Conservation (phyloP, 257 asterid genomes). For the Primulina tabacum region DNA sequence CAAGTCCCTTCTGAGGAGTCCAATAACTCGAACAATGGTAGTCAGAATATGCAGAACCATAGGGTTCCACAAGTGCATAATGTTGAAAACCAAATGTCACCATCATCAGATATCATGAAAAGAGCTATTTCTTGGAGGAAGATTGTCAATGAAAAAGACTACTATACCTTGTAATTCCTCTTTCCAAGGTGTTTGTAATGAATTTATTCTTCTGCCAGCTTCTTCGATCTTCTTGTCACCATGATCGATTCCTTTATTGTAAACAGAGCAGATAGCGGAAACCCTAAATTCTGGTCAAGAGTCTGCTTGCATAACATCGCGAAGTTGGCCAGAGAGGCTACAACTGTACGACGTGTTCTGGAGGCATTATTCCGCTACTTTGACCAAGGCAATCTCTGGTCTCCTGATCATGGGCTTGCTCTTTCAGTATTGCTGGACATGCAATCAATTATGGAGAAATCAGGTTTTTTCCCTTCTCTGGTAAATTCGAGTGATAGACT, state of each 20-base stretch:
- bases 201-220: slow-evolving; percentile 16
- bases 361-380: slow-evolving; percentile 72
- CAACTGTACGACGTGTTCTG: slow-evolving; percentile 69
- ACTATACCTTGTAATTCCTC: slow-evolving; percentile 46
- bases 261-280: slow-evolving; percentile 62
- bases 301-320: slow-evolving; percentile 79
- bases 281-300: slow-evolving; percentile 65
- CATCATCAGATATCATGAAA: slow-evolving; percentile 43
- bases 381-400: slow-evolving; percentile 63
- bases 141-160: slow-evolving; percentile 62
- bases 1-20: slow-evolving; percentile 38
- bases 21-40: slow-evolving; percentile 26
- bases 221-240: slow-evolving; percentile 27
- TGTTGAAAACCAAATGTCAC: slow-evolving; percentile 34
- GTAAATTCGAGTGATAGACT: slow-evolving; percentile 14
- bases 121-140: slow-evolving; percentile 64
- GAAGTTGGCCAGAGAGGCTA: slow-evolving; percentile 68
- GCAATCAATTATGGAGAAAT: slow-evolving; percentile 62
- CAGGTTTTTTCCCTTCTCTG: slow-evolving; percentile 39
- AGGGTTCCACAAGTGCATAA: slow-evolving; percentile 31
- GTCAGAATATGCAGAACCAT: slow-evolving; percentile 33
- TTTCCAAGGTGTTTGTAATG: slow-evolving; percentile 23
- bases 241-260: slow-evolving; percentile 27
- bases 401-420: slow-evolving; percentile 62
- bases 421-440: slow-evolving; percentile 61